Conservation (phyloP, 2,329 filamentous ascomycete genomes). For the Ophiostoma himal-ulmi region DNA sequence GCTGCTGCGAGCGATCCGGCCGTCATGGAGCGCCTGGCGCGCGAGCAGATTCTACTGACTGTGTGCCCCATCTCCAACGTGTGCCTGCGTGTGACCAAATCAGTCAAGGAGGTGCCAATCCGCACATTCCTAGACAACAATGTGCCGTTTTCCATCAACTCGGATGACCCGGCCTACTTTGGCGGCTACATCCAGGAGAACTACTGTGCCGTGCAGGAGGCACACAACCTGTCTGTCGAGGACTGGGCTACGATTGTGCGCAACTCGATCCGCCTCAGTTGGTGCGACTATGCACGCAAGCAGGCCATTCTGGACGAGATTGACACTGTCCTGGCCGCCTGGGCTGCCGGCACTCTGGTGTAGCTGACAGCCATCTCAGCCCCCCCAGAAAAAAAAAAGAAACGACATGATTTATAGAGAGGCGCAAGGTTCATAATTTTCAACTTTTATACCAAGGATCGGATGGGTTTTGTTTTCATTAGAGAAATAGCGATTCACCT, state of each 20-base stretch:
- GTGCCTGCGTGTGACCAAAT: slow-evolving; percentile 49
- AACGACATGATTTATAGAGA: slow-evolving; percentile 8
- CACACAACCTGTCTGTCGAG: slow-evolving; percentile 54
- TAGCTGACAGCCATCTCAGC: neutral
- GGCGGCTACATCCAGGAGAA: slow-evolving; percentile 70
- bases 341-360: slow-evolving; percentile 19
- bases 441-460: slow-evolving; percentile 13
- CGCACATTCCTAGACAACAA: slow-evolving; percentile 56
- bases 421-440: slow-evolving; percentile 11
- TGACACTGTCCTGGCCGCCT: slow-evolving; percentile 32
- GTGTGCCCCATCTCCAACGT: slow-evolving; percentile 72
- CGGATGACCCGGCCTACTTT: slow-evolving; percentile 71
- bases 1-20: slow-evolving; percentile 54
- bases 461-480: neutral
- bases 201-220: slow-evolving; percentile 68
- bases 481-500: neutral
- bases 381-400: neutral
- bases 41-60: slow-evolving; percentile 56
- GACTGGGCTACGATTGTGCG: slow-evolving; percentile 63
- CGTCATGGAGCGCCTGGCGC: slow-evolving; percentile 54
- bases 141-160: slow-evolving; percentile 66
- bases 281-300: slow-evolving; percentile 62
- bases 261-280: slow-evolving; percentile 61
- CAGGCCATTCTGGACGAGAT: slow-evolving; percentile 47
- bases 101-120: slow-evolving; percentile 54